phyloP scores from a whole-genome alignment of 371 early-diverging fungal genomes.

The Circinella umbellata region DNA sequence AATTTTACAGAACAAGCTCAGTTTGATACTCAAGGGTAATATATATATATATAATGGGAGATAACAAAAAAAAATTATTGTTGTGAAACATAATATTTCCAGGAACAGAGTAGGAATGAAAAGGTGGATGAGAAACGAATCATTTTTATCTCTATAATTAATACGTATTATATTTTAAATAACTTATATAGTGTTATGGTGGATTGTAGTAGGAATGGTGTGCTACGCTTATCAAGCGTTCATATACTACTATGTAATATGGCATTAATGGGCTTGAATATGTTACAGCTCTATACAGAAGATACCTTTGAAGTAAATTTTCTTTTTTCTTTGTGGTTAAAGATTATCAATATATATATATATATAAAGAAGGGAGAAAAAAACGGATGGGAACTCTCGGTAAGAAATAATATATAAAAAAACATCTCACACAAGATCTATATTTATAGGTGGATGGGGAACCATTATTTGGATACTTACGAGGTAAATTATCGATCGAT shows the following conservation, averaged over 20 bases:
- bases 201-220: constrained; percentile 86
- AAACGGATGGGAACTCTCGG: neutral
- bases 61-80: neutral
- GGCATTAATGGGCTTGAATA: constrained; percentile 84
- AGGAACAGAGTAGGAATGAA: neutral
- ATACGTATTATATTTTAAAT: neutral
- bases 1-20: constrained; percentile 67
- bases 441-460: constrained; percentile 62
- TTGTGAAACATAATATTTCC: too few species aligned
- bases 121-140: neutral
- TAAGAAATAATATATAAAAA: neutral
- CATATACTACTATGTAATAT: constrained; percentile 68
- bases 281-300: constrained; percentile 89
- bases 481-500: constrained; percentile 45
- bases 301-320: constrained; percentile 74
- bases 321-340: too few species aligned
- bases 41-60: neutral
- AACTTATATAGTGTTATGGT: constrained; percentile 69
- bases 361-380: neutral
- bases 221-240: constrained; percentile 64
- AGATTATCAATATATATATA: too few species aligned
- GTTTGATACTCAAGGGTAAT: constrained; percentile 73
- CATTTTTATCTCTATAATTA: too few species aligned
- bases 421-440: neutral
- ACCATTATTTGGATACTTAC: constrained; percentile 86